Base-by-base conservation (phyloP, 2,329 filamentous ascomycete genomes). In the Colletotrichum cuscutae region DNA sequence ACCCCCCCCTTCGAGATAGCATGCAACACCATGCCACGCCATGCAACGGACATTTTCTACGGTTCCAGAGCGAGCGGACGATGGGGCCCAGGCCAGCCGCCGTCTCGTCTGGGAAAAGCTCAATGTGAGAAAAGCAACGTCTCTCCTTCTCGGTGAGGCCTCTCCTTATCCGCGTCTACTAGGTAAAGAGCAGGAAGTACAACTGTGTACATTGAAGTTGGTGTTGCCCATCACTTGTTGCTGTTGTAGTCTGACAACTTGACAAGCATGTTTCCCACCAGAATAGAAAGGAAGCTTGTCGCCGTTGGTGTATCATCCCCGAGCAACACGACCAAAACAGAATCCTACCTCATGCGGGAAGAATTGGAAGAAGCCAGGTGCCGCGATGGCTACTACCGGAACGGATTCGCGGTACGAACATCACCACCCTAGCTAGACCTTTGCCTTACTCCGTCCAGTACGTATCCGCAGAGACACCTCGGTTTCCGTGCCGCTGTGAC, bases 21-120 rank as follows among this genome's bases (percentile, higher is more conserved):
- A 52, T 11, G 26, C 26, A 32, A 42, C 37, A 12, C 26, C 42
- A 52, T 19, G 42, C 42, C 26, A 42, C 37, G 3, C 24, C 42
- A 52, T 62, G 60, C 28, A 52, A 52, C n/a, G 60, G 49, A 46
- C 60, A 52, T 46, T 54, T 24, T 30, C 22, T 64, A 5, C 42
- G 24, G n/a, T 24, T 59, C 32, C n/a, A 30, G 49, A 24, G 60
- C 11, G 28, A 63, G n/a, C 8, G 58, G 35, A 4, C 22, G 60
- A 62, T 12, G 37, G 61, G 60, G 60, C 32, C 53, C 60, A 32
- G 42, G 53, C 35, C 57, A 26, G 60, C 52, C 67, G 37, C 53
- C 61, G 61, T 65, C 67, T 70, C 61, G 53, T 70, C 67, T 65
- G 37, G 67, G 53, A 30, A 35, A 71, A 52, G 53, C 52, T 35